Percentiles rank a stretch among this genome's conserved stretches.
Evolutionary conservation across 2,329 filamentous ascomycete species (phyloP).

Genomic region (Penicillium sp.): DNA sequence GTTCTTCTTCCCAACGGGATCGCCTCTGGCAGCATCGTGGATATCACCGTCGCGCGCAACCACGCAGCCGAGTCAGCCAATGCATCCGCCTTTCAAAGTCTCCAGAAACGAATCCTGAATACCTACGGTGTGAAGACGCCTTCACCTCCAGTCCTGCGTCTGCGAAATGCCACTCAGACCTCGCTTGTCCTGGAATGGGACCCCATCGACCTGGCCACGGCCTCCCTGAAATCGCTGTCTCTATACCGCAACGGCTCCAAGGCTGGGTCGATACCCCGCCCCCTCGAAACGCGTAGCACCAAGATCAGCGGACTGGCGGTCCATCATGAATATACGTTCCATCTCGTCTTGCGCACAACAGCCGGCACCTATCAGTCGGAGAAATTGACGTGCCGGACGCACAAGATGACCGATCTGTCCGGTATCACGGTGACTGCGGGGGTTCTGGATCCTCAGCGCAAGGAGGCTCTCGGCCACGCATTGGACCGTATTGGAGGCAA

Average conservation of each 20-base stretch:
- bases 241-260: constrained; percentile 96
- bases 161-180: constrained; percentile 97
- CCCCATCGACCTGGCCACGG: constrained; percentile 84
- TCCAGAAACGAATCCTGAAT: constrained; percentile 83
- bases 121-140: constrained; percentile 81
- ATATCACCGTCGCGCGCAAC: constrained; percentile 92
- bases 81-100: constrained; percentile 67
- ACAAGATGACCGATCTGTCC: constrained; percentile 97
- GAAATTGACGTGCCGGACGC: constrained; percentile 77
- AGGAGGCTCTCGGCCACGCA: constrained; percentile 66
- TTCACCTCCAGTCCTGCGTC: constrained; percentile 70
- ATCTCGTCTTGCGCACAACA: constrained; percentile 82
- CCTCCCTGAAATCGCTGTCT: constrained; percentile 80
- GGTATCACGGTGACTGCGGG: constrained; percentile 93
- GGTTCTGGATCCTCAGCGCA: constrained; percentile 66
- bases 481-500: constrained; percentile 88
- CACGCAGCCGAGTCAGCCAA: constrained; percentile 67
- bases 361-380: constrained; percentile 83
- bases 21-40: constrained; percentile 91
- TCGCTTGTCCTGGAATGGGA: constrained; percentile 98
- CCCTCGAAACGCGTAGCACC: constrained; percentile 81
- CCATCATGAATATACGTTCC: constrained; percentile 92
- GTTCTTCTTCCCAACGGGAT: constrained; percentile 95
- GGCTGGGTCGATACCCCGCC: constrained; percentile 87
- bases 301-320: constrained; percentile 97